phyloP scores from a whole-genome alignment of 148 eudicot species.

The Spergularia bocconei region DNA sequence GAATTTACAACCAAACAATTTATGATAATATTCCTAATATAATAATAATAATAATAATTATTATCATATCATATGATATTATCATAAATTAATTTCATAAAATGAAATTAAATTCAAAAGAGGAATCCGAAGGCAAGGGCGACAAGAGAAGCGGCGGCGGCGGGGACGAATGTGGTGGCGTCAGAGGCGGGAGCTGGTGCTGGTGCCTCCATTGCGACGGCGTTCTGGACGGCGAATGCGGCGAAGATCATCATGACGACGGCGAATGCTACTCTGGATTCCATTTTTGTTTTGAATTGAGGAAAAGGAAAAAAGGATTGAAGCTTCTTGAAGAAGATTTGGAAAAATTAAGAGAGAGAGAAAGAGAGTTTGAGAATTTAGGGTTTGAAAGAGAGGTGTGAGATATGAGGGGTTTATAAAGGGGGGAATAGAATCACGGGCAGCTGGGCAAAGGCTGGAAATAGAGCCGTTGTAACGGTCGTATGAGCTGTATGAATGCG shows the following conservation, averaged over 20 bases:
- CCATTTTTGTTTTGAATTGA: conserved; percentile 25
- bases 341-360: not conserved
- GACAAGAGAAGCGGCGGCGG: conserved; percentile 33
- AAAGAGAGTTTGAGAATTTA: not conserved
- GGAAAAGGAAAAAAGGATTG: not conserved
- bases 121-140: conserved; percentile 35
- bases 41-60: not conserved
- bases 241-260: too few relatives aligned
- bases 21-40: too few relatives aligned
- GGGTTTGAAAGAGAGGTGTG: not conserved
- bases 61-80: not conserved
- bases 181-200: conserved; percentile 37
- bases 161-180: conserved; percentile 32
- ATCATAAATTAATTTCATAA: too few relatives aligned
- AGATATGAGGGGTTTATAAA: not conserved
- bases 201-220: conserved; percentile 36
- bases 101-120: conserved; percentile 7
- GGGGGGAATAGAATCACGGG: not conserved
- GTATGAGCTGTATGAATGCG: not conserved
- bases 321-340: not conserved
- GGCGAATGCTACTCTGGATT: not conserved
- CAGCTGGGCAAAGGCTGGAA: not conserved
- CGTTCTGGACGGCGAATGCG: conserved; percentile 29
- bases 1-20: too few relatives aligned
- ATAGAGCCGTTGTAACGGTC: conserved; percentile 19